Evolutionary conservation across 805 yeast species (phyloP).

Genomic region (Kuraishia hungarica): DNA sequence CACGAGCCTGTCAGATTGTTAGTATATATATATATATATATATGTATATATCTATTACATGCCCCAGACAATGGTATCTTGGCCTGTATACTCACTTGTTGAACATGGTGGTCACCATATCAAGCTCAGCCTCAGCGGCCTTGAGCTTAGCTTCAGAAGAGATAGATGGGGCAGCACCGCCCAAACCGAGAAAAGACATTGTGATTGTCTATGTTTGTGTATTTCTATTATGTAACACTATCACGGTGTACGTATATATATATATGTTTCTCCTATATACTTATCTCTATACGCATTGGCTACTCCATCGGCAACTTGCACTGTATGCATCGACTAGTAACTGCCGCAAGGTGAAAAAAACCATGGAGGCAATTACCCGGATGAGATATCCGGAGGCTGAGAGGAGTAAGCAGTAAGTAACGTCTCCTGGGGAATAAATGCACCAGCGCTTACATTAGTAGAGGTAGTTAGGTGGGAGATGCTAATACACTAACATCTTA

Average conservation of each 20-base stretch:
- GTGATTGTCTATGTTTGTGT: background rate
- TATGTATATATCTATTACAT: too few relatives aligned
- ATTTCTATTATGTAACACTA: background rate
- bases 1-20: slow-evolving; percentile 38
- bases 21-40: background rate
- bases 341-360: background rate
- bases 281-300: background rate
- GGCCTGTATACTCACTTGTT: slow-evolving; percentile 44
- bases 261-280: background rate
- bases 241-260: background rate
- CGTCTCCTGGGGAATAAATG: too few relatives aligned
- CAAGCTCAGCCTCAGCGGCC: slow-evolving; percentile 96
- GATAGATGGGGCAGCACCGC: slow-evolving; percentile 62
- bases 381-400: background rate
- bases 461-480: too few relatives aligned
- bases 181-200: slow-evolving; percentile 71
- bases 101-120: slow-evolving; percentile 97
- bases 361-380: background rate
- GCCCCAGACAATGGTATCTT: too few relatives aligned
- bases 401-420: too few relatives aligned
- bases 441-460: too few relatives aligned
- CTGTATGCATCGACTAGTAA: background rate
- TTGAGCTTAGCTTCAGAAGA: slow-evolving; percentile 68
- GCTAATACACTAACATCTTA: too few relatives aligned
- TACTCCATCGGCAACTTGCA: background rate